phyloP scores from a whole-genome alignment of 2,329 filamentous ascomycete species.

The Xylariaceae sp. region DNA sequence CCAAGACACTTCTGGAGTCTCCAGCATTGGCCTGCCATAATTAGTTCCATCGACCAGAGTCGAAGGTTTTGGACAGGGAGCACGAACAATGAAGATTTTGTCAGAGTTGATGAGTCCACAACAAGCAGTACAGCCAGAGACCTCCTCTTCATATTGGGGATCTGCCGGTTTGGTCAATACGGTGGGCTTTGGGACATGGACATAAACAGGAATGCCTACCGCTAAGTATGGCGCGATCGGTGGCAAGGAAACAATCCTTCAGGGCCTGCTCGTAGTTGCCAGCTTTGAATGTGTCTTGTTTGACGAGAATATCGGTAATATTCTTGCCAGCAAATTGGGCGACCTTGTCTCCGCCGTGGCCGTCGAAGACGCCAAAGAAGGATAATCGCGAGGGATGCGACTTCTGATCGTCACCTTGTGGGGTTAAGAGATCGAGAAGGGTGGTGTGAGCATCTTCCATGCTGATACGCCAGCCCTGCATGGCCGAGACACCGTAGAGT shows the following conservation, averaged over 20 bases:
- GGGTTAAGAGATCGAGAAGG: conserved; percentile 78
- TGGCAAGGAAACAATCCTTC: conserved; percentile 95
- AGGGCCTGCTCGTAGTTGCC: conserved; percentile 92
- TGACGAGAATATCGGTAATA: conserved; percentile 89
- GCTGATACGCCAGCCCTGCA: conserved; percentile 99
- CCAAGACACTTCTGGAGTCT: conserved; percentile 90
- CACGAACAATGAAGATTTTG: conserved; percentile 91
- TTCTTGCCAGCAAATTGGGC: conserved; percentile 89
- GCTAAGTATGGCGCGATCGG: conserved; percentile 90
- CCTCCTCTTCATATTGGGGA: conserved; percentile 94
- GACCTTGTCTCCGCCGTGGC: conserved; percentile 95
- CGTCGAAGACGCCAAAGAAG: conserved; percentile 98
- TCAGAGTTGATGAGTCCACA: conserved; percentile 84
- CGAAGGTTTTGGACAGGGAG: conserved; percentile 8
- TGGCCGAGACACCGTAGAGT: conserved; percentile 91
- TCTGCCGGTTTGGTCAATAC: conserved; percentile 53
- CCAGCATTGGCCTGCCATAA: conserved; percentile 82
- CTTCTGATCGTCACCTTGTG: conserved; percentile 55
- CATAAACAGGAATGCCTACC: conserved; percentile 53
- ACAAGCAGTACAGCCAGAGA: conserved; percentile 95
- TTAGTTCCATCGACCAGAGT: conserved; percentile 16
- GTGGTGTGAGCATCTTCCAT: conserved; percentile 97
- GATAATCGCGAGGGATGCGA: conserved; percentile 71
- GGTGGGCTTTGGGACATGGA: neutral
- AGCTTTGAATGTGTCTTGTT: conserved; percentile 89